Conservation (phyloP, 495 filamentous ascomycete species). For the Filosporella fistucella region DNA sequence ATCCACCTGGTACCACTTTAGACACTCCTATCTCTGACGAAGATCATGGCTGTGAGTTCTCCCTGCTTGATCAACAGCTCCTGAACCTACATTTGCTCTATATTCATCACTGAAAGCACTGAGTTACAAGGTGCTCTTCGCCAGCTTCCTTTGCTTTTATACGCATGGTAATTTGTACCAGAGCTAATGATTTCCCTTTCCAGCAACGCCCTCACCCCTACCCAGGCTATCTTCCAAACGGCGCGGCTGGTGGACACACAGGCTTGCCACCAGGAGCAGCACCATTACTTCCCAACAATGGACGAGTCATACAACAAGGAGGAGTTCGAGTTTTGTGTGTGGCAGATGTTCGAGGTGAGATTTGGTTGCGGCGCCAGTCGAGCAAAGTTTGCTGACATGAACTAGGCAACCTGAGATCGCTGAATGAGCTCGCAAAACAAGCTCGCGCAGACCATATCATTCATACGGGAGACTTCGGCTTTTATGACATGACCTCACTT, state of each 20-base stretch:
- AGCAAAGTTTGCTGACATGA: conserved; percentile 10
- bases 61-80: background rate
- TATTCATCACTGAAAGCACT: no score
- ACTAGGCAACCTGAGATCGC: conserved; percentile 84
- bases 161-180: background rate
- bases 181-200: conserved; percentile 5
- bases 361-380: conserved; percentile 19
- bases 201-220: conserved; percentile 25
- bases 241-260: conserved; percentile 37
- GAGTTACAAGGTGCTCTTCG: no score
- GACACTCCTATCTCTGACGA: no score
- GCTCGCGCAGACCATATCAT: conserved; percentile 94
- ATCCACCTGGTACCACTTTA: no score
- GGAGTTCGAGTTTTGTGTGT: conserved; percentile 87
- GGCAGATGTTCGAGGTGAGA: conserved; percentile 92
- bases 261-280: conserved; percentile 44
- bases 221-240: conserved; percentile 45
- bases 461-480: conserved; percentile 98
- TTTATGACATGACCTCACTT: conserved; percentile 94
- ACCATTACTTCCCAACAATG: conserved; percentile 53
- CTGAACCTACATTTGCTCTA: no score
- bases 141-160: background rate
- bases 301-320: conserved; percentile 75
- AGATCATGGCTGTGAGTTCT: no score
- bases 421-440: conserved; percentile 93